Evolutionary conservation across 2,329 filamentous ascomycete species (phyloP), one percentile per base, ranked within the genome.

Genomic region (Fusarium sp.): DNA sequence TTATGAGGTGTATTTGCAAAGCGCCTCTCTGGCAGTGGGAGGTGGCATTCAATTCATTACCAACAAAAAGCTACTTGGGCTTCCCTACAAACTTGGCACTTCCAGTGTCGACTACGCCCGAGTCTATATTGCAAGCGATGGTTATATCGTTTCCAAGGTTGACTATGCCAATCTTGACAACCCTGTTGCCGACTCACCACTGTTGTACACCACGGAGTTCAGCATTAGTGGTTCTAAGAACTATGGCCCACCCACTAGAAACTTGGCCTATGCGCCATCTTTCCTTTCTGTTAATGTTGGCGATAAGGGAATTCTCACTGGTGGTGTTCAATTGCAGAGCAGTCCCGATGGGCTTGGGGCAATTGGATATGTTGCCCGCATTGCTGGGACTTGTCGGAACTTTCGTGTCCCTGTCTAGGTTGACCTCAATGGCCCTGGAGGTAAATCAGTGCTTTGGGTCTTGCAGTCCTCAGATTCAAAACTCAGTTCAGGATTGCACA

Each of bases 81-180:
- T 51, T 0, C 33, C 48, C 2, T 0, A 3, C 6, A 36, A 2
- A 0, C 8, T 28, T 5, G 16, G 31, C 3, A 1, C 3, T 9
- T 15, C 14, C 2, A 42, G 12, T 18, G 15, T 42, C 10, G 39
- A 24, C 15, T 42, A 42, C 15, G 39, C 6, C n/a, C 3, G 7
- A 41, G 39, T n/a, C 3, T 1, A 14, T 7, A 24, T 20, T 7
- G 1, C 31, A 26, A 8, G 4, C 0, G 8, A 24, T 22, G n/a
- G 22, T 6, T 0, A n/a, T 6, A 36, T 36, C 12, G 2, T 14
- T 13, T 5, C 31, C 0, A 2, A 7, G 16, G 24, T 28, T 26
- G 33, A 53, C 15, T 53, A 53, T 3, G 10, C 33, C 20, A 53
- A 53, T 20, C 1, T 36, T 15, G 31, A 28, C 12, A 14, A 22